Base-by-base conservation (phyloP, 345 rosid genomes). In the Kandelia obovata region DNA sequence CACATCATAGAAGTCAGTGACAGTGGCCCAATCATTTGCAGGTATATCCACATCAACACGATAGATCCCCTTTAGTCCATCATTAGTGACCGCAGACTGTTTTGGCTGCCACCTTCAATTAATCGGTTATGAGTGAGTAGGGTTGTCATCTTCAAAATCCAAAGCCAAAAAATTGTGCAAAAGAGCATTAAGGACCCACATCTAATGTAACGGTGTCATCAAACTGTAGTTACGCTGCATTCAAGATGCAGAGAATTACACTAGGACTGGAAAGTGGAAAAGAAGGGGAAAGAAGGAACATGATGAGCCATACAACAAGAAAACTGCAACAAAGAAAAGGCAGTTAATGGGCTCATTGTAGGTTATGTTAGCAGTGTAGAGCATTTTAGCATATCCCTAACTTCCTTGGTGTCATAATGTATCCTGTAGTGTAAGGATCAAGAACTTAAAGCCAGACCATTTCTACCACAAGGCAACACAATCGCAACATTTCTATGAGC, bases 21-120 rank as follows among this genome's bases (percentile, higher is more conserved):
- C 66, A 64, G 78, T 81, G 66, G 81, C 75, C 98, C 99, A 95
- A 73, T 92, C 96, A 73, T 71, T 81, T 17, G 98, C 98, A 68
- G 96, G 96, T 68, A 83, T 69, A 79, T 95, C 98, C 67, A 95
- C 96, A 82, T 95, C 98, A 56, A 95, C 91, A 39, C 87, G 87
- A 70, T 87, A 80, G 1, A 49, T 71, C 69, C 89, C 97, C 80
- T 90, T 79, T 64, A 61, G 65, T 53, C 77, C 87, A 26, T 81
- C 83, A 76, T 67, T 65, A 71, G 62, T 75, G 34, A 64, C 70
- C 1, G 60, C 46, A 64, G 88, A 56, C 55, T 81, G 74, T 61
- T 72, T 75, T 58, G 84, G 91, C 91, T 82, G 92, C 97, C 86
- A 90, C 96, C 99, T 92, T 83, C 73, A 71, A 62, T 86, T 73